A percentile compares a stretch with the other conserved stretches of the same genome.
Evolutionary conservation across 352 stramenopile species (phyloP).

Genomic region (Pythium brachiatum): DNA sequence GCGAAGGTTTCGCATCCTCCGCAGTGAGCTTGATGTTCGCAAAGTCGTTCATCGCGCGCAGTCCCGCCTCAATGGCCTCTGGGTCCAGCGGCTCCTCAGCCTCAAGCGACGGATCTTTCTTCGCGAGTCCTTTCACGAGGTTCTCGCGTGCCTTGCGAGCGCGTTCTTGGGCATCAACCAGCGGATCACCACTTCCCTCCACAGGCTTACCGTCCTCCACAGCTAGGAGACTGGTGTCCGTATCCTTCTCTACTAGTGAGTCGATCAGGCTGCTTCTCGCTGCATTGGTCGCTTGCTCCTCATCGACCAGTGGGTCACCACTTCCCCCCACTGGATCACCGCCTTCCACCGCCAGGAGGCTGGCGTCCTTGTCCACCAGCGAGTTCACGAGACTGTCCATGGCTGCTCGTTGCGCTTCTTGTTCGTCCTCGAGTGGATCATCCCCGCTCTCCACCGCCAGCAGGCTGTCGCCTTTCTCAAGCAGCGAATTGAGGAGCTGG

Average conservation of each 20-base stretch:
- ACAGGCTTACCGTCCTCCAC: no score
- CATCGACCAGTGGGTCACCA: constrained; percentile 1
- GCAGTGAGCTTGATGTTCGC: neutral
- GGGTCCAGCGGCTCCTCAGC: neutral
- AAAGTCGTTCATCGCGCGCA: constrained; percentile 4
- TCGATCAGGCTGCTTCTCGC: neutral
- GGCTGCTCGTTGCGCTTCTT: no score
- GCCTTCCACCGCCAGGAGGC: constrained; percentile 5
- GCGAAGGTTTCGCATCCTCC: no score
- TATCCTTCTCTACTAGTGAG: neutral
- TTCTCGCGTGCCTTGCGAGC: constrained; percentile 4
- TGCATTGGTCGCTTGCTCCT: neutral
- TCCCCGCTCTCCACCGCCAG: neutral
- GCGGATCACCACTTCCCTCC: neutral
- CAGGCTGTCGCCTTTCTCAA: neutral
- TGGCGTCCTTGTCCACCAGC: neutral
- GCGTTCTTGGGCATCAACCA: neutral
- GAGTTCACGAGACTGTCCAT: constrained; percentile 14
- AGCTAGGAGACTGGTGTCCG: neutral
- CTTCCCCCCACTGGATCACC: no score
- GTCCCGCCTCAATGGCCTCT: neutral
- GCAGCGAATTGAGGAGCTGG: constrained; percentile 16
- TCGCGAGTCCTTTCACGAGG: constrained; percentile 1
- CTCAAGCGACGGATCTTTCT: constrained; percentile 1
- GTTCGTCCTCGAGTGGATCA: neutral